phyloP scores from a whole-genome alignment of 345 rosid genomes.

The Sisymbrium irio region DNA sequence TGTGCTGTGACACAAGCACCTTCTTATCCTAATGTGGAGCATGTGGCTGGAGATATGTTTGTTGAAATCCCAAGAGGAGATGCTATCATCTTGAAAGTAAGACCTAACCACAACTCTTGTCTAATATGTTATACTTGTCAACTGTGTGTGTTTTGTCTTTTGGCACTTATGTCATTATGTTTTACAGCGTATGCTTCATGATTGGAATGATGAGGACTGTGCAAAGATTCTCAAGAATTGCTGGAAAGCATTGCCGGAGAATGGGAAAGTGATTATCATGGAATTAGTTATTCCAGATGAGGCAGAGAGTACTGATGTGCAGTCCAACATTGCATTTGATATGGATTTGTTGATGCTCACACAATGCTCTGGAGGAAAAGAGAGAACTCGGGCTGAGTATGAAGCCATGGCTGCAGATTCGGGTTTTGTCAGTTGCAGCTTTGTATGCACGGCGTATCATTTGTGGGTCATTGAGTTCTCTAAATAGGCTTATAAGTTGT shows the following conservation, averaged over 20 bases:
- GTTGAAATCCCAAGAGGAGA: constrained; percentile 60
- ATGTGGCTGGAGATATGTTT: constrained; percentile 81
- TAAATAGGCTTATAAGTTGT: background rate
- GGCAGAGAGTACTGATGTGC: background rate
- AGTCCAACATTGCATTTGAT: constrained; percentile 2
- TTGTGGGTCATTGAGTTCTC: constrained; percentile 36
- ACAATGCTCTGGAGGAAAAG: constrained; percentile 35
- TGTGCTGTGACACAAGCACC: constrained; percentile 33
- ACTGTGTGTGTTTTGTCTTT: background rate
- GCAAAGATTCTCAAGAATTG: constrained; percentile 40
- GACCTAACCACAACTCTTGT: too few species aligned
- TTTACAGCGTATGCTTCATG: constrained; percentile 40
- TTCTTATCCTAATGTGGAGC: constrained; percentile 43
- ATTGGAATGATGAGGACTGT: constrained; percentile 40
- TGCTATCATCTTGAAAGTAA: constrained; percentile 78
- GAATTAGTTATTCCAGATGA: constrained; percentile 23
- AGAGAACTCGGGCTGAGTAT: constrained; percentile 32
- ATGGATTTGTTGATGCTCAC: constrained; percentile 29
- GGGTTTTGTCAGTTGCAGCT: constrained; percentile 24
- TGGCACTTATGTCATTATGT: background rate
- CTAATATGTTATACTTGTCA: background rate
- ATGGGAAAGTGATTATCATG: constrained; percentile 38
- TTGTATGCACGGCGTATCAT: constrained; percentile 28
- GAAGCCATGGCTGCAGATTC: constrained; percentile 29
- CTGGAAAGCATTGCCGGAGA: constrained; percentile 30